Percentiles rank a stretch among this genome's conserved stretches.
phyloP scores from a whole-genome alignment of 169 alveolate genomes.

The Ichthyophthirius multifiliis region DNA sequence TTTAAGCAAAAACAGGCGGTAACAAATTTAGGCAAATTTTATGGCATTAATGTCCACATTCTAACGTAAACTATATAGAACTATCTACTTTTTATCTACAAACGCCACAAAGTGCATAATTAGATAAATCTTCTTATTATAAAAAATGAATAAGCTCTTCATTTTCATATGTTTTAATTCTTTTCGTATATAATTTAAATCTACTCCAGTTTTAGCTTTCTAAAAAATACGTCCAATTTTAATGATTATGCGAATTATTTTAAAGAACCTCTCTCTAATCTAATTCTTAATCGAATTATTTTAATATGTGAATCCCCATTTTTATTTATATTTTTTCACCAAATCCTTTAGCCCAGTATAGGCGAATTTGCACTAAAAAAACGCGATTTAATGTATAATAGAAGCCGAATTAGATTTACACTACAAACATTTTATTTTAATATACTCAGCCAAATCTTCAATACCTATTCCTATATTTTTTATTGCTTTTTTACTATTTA shows the following conservation, averaged over 20 bases:
- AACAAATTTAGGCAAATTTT: not conserved
- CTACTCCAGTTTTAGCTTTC: not conserved
- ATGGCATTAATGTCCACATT: slow-evolving; percentile 1
- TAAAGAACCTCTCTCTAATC: not conserved
- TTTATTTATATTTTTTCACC: not conserved
- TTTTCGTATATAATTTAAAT: not conserved
- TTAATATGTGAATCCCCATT: not conserved
- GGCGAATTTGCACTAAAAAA: not conserved
- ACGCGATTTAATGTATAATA: not conserved
- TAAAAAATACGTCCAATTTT: not conserved
- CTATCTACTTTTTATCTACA: not conserved
- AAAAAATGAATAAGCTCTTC: not conserved
- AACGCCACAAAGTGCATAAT: not conserved
- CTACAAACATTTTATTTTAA: not conserved
- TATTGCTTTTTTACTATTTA: not conserved
- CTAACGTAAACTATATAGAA: not conserved
- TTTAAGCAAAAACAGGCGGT: not conserved
- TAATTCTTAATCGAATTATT: not conserved
- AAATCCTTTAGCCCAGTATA: not conserved
- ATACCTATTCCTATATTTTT: not conserved
- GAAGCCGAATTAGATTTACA: not conserved
- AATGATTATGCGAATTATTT: not conserved
- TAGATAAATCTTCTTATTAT: not conserved
- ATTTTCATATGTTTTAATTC: not conserved
- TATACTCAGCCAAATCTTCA: not conserved